phyloP scores from a whole-genome alignment of 2,329 filamentous ascomycete genomes.

The Torrubiellomyces zombiae region DNA sequence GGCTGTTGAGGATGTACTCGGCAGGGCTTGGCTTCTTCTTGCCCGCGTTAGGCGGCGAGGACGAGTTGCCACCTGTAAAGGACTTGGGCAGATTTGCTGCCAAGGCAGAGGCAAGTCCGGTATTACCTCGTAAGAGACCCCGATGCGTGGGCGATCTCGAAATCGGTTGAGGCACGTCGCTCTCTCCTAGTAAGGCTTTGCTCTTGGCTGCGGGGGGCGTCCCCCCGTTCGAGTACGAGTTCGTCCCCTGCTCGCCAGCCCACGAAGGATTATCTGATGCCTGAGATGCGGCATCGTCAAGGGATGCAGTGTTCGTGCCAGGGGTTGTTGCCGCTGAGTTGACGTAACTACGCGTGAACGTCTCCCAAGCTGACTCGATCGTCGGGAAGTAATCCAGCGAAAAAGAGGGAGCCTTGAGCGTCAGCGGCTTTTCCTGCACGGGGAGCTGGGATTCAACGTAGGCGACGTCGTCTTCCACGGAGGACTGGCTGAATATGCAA shows the following conservation, averaged over 20 bases:
- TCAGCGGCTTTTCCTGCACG: conserved; percentile 43
- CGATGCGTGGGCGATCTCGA: conserved; percentile 44
- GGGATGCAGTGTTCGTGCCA: conserved; percentile 37
- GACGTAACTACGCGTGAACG: conserved; percentile 32
- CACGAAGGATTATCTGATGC: conserved; percentile 38
- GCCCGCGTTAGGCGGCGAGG: conserved; percentile 25
- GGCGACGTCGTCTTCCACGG: conserved; percentile 35
- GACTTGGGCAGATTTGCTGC: conserved; percentile 36
- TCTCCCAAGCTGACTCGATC: conserved; percentile 35
- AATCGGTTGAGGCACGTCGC: conserved; percentile 32
- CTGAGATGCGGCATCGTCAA: conserved; percentile 36
- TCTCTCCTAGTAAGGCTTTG: conserved; percentile 27
- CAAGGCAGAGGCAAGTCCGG: conserved; percentile 37
- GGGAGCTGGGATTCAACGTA: conserved; percentile 39
- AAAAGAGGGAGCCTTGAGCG: conserved; percentile 49
- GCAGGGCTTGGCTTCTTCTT: conserved; percentile 44
- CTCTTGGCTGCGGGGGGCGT: conserved; percentile 39
- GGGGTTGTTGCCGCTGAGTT: conserved; percentile 41
- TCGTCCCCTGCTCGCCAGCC: conserved; percentile 35
- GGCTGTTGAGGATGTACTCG: conserved; percentile 39
- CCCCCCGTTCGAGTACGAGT: conserved; percentile 45
- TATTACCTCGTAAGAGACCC: conserved; percentile 35
- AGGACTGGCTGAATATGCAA: conserved; percentile 49
- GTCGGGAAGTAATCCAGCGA: conserved; percentile 51
- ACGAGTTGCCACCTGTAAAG: conserved; percentile 20